Percentiles rank a stretch among this genome's conserved stretches.
These are phyloP conservation scores for Dichotomopilus funicola DNA, from an alignment of 2,329 filamentous ascomycete genomes.

Conservation along the genomic window DNA sequence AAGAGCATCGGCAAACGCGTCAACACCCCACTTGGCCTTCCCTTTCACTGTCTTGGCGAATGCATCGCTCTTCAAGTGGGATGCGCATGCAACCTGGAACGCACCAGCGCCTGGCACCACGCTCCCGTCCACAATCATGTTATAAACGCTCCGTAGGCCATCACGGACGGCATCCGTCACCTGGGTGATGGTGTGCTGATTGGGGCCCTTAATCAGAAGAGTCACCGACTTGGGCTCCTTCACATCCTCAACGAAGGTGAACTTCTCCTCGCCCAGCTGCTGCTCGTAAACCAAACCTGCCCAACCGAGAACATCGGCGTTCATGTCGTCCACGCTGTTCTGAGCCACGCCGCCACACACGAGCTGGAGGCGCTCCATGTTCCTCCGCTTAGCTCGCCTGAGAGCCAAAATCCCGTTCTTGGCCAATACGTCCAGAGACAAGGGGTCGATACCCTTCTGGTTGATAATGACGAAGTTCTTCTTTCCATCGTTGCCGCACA, in stretches of 20 bases:
- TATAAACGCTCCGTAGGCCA: slow-evolving; percentile 92
- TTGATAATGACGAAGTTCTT: slow-evolving; percentile 98
- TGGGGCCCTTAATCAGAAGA: slow-evolving; percentile 94
- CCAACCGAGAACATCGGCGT: slow-evolving; percentile 86
- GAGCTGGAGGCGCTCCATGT: slow-evolving; percentile 97
- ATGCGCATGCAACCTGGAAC: slow-evolving; percentile 90
- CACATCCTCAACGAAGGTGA: slow-evolving; percentile 96
- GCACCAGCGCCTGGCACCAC: slow-evolving; percentile 92
- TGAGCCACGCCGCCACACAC: slow-evolving; percentile 86
- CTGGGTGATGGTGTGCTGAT: slow-evolving; percentile 92
- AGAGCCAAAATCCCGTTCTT: slow-evolving; percentile 98
- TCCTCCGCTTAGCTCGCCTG: slow-evolving; percentile 89
- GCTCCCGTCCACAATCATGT: slow-evolving; percentile 97
- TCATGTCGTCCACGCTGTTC: slow-evolving; percentile 93
- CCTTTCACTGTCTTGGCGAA: slow-evolving; percentile 92
- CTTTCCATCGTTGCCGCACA: slow-evolving; percentile 86
- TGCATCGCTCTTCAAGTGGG: slow-evolving; percentile 77
- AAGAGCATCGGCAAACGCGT: slow-evolving; percentile 90
- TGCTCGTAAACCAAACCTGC: slow-evolving; percentile 96
- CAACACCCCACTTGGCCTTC: slow-evolving; percentile 94
- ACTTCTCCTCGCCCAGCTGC: slow-evolving; percentile 96
- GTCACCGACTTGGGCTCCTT: slow-evolving; percentile 99
- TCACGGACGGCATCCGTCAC: slow-evolving; percentile 95
- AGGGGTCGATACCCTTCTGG: slow-evolving; percentile 97
- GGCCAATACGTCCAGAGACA: slow-evolving; percentile 89